phyloP scores from a whole-genome alignment of 2,329 filamentous ascomycete species.

The Alternaria consortialis region DNA sequence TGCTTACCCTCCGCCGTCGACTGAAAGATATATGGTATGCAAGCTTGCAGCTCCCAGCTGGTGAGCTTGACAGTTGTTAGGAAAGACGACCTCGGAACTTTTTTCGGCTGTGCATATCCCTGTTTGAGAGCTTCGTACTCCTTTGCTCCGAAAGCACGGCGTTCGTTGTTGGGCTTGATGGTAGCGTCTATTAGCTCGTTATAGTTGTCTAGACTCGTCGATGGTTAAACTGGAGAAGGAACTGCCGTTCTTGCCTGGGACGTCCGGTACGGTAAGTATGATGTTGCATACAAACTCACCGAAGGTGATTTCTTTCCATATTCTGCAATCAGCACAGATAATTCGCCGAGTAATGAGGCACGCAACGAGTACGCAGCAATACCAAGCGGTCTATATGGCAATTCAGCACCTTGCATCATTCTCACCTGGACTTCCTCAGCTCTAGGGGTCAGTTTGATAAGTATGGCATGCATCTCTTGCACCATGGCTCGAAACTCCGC shows the following conservation, averaged over 20 bases:
- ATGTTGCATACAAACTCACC: neutral
- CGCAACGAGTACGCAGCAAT: neutral
- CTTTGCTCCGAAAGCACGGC: conserved; percentile 2
- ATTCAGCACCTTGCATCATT: too few species aligned
- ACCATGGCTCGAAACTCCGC: neutral
- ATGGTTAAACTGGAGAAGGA: too few species aligned
- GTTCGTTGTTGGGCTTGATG: neutral
- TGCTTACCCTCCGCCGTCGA: neutral
- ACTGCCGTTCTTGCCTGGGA: too few species aligned
- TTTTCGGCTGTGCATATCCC: neutral
- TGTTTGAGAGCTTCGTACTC: neutral
- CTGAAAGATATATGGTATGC: neutral
- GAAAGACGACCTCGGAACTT: neutral
- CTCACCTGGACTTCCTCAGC: neutral
- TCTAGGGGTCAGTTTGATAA: neutral
- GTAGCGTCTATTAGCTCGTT: neutral
- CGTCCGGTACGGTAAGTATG: neutral
- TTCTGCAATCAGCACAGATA: fast-evolving
- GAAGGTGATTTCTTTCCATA: neutral
- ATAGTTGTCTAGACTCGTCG: neutral
- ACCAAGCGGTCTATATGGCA: neutral
- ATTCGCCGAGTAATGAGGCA: neutral
- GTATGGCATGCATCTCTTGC: neutral
- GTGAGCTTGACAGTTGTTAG: neutral
- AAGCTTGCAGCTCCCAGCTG: neutral